Conservation (phyloP, 179 eudicot species). For the Amaranthus tricolor region DNA sequence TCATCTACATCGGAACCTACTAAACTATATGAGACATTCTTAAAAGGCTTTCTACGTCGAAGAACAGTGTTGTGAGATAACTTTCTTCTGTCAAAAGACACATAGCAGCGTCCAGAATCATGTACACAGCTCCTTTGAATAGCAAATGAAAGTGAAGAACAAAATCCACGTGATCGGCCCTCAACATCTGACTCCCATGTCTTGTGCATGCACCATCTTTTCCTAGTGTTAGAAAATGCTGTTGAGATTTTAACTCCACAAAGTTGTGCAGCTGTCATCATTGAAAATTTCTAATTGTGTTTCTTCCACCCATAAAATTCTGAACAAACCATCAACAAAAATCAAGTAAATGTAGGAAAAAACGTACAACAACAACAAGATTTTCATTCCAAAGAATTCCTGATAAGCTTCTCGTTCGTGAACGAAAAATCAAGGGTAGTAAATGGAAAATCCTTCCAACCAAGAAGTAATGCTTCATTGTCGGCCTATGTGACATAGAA, state of each 20-base stretch:
- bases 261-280: conserved; percentile 34
- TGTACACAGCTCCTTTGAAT: conserved; percentile 22
- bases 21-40: conserved; percentile 22
- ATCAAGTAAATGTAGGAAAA: not conserved
- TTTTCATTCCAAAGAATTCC: not conserved
- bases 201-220: conserved; percentile 31
- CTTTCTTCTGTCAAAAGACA: conserved; percentile 26
- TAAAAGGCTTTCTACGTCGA: conserved; percentile 34
- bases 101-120: conserved; percentile 24
- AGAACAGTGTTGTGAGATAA: conserved; percentile 20
- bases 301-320: conserved; percentile 11
- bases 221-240: conserved; percentile 25
- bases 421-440: not conserved
- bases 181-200: conserved; percentile 12
- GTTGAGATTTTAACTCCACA: conserved; percentile 28
- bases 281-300: not conserved
- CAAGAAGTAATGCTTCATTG: not conserved
- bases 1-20: conserved; percentile 50
- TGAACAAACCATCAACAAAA: conserved; percentile 12
- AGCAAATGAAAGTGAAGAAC: conserved; percentile 18
- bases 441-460: not conserved
- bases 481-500: not conserved
- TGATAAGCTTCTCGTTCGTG: not conserved
- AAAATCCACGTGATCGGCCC: conserved; percentile 15
- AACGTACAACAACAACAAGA: not conserved